Base-by-base conservation (phyloP, 441 rosid species). In the Croton laevigatus region DNA sequence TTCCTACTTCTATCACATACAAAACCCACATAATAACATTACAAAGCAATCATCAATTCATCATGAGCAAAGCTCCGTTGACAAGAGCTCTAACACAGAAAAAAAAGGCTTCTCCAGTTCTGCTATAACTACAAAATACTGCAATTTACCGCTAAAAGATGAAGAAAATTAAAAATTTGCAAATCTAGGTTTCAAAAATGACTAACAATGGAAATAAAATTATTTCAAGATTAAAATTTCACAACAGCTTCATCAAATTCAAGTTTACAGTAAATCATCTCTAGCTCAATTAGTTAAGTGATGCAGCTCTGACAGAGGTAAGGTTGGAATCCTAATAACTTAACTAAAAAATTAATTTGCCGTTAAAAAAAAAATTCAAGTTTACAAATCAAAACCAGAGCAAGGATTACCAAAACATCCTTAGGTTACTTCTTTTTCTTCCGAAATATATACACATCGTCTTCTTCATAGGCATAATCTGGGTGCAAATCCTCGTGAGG, bases 401-500 rank as follows among this genome's bases (percentile, higher is more conserved):
- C 36, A 66, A 53, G 49, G 53, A 63, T 46, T 62, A 71, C 62
- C 69, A 53, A 63, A 53, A n/a, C 19, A 45, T 2, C 55, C 16
- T 1, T 65, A 63, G 37, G 37, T 22, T 62, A 49, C 38, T 74
- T 77, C 48, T 71, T 76, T 80, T 80, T 86, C 87, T 85, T 90
- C 59, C 89, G 83, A 51, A 91, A 75, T 12, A 91, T 77, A 70
- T 80, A 93, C 40, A 93, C 91, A 75, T 87, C 91, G 37, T 87
- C 68, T 76, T 93, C 98, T 55, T 89, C 94, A 6, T 82, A 91
- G 0, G 86, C 86, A 37, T 87, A 88, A 3, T 91, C 91, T 3
- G 84, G 81, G 80, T 91, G 96, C 68, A 93, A 78, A 85, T 93
- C 84, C 71, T 84, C 86, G 27, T 91, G 92, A 36, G 88, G 86